These are phyloP conservation scores for Filobasidium floriforme DNA, from an alignment of 768 basidiomycete species.

Conservation along the genomic window DNA sequence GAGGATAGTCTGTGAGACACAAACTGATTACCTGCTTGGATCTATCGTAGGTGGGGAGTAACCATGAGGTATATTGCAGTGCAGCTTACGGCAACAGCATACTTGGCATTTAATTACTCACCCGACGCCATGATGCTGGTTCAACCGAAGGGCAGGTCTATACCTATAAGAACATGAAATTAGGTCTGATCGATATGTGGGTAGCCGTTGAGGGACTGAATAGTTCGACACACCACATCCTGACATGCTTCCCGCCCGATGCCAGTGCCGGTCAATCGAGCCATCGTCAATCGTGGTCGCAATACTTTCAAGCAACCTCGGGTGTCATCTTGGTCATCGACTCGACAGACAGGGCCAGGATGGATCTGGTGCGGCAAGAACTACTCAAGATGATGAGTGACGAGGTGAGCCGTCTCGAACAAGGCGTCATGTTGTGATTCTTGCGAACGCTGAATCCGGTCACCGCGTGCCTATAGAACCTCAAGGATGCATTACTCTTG, in stretches of 20 bases:
- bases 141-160: constrained; percentile 27
- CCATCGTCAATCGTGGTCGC: constrained; percentile 38
- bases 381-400: constrained; percentile 40
- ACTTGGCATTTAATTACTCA: neutral
- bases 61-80: neutral
- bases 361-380: constrained; percentile 40
- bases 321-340: constrained; percentile 45
- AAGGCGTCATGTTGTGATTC: too few relatives aligned
- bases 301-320: constrained; percentile 41
- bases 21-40: neutral
- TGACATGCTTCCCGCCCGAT: neutral
- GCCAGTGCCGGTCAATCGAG: constrained; percentile 41
- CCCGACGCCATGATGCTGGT: neutral
- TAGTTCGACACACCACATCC: neutral
- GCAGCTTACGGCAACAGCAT: neutral
- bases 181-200: constrained; percentile 43
- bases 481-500: constrained; percentile 35
- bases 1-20: neutral
- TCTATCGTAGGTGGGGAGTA: constrained; percentile 1
- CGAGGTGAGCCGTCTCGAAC: constrained; percentile 30
- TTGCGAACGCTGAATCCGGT: constrained; percentile 1
- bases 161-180: constrained; percentile 45
- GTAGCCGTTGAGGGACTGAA: neutral
- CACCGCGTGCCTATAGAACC: constrained; percentile 25
- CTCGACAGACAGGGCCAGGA: constrained; percentile 37